A percentile compares a stretch with the other conserved stretches of the same genome.
Conservation (phyloP, 192 early-diverging fungal species). For the Coemansia guatemalensis region DNA sequence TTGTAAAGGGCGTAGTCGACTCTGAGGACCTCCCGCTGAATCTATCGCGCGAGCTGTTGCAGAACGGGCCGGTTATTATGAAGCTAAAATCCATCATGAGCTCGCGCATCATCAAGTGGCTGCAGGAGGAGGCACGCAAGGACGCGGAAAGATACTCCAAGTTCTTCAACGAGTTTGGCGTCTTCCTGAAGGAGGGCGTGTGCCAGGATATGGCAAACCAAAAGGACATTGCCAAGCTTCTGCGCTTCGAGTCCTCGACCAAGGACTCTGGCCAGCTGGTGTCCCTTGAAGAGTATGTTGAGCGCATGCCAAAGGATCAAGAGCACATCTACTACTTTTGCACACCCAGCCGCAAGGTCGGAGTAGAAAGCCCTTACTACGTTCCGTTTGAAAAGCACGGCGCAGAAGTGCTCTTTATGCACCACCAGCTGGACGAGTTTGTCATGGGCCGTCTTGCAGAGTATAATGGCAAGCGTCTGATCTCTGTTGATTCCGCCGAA, state of each 20-base stretch:
- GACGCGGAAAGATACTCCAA: constrained; percentile 64
- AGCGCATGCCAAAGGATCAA: constrained; percentile 88
- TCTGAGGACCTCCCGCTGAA: constrained; percentile 97
- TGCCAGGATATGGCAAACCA: constrained; percentile 76
- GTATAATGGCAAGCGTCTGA: constrained; percentile 77
- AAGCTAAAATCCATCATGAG: constrained; percentile 86
- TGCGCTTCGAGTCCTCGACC: constrained; percentile 77
- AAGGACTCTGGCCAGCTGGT: constrained; percentile 51
- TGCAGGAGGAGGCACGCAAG: constrained; percentile 62
- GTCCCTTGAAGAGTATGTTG: constrained; percentile 75
- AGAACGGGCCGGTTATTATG: constrained; percentile 79
- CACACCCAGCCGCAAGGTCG: constrained; percentile 66
- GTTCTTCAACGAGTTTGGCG: constrained; percentile 76
- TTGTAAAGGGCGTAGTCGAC: constrained; percentile 93
- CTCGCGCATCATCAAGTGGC: constrained; percentile 86
- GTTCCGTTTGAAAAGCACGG: constrained; percentile 86
- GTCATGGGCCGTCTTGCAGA: constrained; percentile 68
- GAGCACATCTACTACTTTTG: constrained; percentile 87
- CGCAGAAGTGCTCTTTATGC: constrained; percentile 85
- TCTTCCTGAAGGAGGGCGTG: constrained; percentile 83
- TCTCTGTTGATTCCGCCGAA: constrained; percentile 59
- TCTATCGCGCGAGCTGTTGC: constrained; percentile 96
- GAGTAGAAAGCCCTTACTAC: constrained; percentile 84
- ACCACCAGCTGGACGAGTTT: constrained; percentile 75
- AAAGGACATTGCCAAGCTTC: constrained; percentile 74